Conservation (phyloP, 1,139 yeast species). For the Magnusiomyces ingens region DNA sequence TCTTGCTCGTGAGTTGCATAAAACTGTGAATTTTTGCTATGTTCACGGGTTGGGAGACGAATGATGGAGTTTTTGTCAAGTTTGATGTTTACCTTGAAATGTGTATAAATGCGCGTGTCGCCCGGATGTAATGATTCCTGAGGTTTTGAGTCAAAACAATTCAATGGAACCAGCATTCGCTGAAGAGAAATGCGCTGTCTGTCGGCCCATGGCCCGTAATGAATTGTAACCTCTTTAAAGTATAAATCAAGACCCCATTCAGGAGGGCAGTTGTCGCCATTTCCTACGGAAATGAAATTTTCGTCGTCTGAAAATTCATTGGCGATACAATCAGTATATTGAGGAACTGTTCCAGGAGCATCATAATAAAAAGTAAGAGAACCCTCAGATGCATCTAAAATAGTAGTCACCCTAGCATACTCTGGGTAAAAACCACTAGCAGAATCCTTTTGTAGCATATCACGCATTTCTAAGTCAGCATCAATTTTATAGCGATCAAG, state of each 20-base stretch:
- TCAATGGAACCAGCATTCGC: conserved; percentile 57
- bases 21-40: conserved; percentile 59
- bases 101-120: conserved; percentile 45
- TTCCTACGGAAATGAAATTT: conserved; percentile 48
- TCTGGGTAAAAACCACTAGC: conserved; percentile 35
- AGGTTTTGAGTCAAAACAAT: conserved; percentile 54
- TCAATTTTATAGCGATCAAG: conserved; percentile 34
- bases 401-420: conserved; percentile 73
- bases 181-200: conserved; percentile 68
- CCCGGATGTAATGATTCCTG: conserved; percentile 43
- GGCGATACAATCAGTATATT: not conserved
- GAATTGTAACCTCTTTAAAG: conserved; percentile 57
- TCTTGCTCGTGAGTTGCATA: conserved; percentile 14
- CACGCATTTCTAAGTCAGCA: conserved; percentile 7
- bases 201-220: conserved; percentile 96
- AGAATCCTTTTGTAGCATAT: not conserved
- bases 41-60: conserved; percentile 77
- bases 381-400: conserved; percentile 57
- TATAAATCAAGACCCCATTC: conserved; percentile 58
- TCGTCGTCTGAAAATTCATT: conserved; percentile 13
- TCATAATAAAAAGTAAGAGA: conserved; percentile 61
- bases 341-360: conserved; percentile 56
- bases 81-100: conserved; percentile 48
- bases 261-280: conserved; percentile 50
- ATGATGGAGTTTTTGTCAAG: conserved; percentile 58